A percentile compares a stretch with the other conserved stretches of the same genome.
Conservation (phyloP, 2,329 filamentous ascomycete genomes). For the Penicillium sp. region DNA sequence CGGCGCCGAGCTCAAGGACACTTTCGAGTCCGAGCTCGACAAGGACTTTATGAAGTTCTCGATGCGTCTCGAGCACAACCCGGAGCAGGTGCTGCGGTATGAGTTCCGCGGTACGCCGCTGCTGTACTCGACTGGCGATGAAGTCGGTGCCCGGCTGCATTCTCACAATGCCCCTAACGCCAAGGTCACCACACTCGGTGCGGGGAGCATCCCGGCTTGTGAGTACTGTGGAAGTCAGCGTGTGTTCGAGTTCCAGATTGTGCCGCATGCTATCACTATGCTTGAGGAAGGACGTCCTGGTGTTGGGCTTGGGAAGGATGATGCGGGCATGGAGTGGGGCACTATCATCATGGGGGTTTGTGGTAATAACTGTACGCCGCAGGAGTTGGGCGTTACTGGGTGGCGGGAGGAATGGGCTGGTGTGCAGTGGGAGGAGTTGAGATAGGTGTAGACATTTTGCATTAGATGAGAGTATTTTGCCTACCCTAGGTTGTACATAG, state of each 20-base stretch:
- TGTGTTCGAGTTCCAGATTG: constrained; percentile 89
- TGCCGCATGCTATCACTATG: constrained; percentile 84
- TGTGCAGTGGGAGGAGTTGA: constrained; percentile 89
- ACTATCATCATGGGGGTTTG: constrained; percentile 88
- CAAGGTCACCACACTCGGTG: constrained; percentile 30
- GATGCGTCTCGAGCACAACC: constrained; percentile 74
- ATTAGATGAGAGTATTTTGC: background rate
- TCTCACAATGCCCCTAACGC: constrained; percentile 22
- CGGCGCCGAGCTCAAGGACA: constrained; percentile 59
- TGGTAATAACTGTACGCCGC: constrained; percentile 70
- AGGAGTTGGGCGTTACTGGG: constrained; percentile 62
- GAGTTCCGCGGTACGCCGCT: constrained; percentile 72
- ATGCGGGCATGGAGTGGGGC: constrained; percentile 95
- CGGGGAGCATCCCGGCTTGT: constrained; percentile 67
- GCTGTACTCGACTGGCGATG: constrained; percentile 76
- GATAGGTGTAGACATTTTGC: constrained; percentile 12
- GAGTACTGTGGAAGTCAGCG: constrained; percentile 70
- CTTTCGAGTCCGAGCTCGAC: constrained; percentile 74
- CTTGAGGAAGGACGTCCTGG: constrained; percentile 71
- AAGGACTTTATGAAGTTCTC: constrained; percentile 78
- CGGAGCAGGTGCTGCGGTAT: constrained; percentile 78
- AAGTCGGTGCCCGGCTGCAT: constrained; percentile 65
- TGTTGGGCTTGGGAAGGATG: constrained; percentile 57
- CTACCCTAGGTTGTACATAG: background rate
- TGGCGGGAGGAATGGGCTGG: constrained; percentile 97